phyloP scores from a whole-genome alignment of 805 yeast species.

The Yarrowia porcina region DNA sequence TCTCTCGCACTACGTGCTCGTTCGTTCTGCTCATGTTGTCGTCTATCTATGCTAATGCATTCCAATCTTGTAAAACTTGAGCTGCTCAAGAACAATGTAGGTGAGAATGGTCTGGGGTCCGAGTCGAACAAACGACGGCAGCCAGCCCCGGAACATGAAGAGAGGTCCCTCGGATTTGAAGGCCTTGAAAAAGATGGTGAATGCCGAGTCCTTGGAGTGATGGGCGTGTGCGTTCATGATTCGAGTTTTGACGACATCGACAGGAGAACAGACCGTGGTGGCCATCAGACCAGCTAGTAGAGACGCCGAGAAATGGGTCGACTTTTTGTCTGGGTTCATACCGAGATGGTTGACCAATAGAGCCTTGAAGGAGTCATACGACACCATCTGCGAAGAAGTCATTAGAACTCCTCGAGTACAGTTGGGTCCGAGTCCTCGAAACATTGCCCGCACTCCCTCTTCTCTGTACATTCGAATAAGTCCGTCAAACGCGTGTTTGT shows the following conservation, averaged over 20 bases:
- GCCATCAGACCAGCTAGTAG: slow-evolving; percentile 83
- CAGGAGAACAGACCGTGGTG: slow-evolving; percentile 89
- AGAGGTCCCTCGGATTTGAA: slow-evolving; percentile 67
- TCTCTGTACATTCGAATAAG: slow-evolving; percentile 53
- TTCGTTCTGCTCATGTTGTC: too few relatives aligned
- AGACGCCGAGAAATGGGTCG: slow-evolving; percentile 77
- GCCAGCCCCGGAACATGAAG: slow-evolving; percentile 88
- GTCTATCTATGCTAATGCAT: slow-evolving; percentile 18
- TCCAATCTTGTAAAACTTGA: slow-evolving; percentile 35
- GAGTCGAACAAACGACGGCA: slow-evolving; percentile 78
- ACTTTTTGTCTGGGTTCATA: slow-evolving; percentile 56
- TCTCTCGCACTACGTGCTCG: too few relatives aligned
- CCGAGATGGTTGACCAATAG: slow-evolving; percentile 50
- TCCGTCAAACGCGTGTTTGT: slow-evolving; percentile 77
- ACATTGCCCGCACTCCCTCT: slow-evolving; percentile 59
- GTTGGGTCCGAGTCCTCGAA: slow-evolving; percentile 76
- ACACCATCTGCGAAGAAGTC: slow-evolving; percentile 90
- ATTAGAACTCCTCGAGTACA: slow-evolving; percentile 75
- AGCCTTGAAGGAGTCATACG: slow-evolving; percentile 72
- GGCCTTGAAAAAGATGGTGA: slow-evolving; percentile 51
- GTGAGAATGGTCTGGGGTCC: slow-evolving; percentile 61
- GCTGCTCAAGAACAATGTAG: slow-evolving; percentile 42
- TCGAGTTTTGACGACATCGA: slow-evolving; percentile 84
- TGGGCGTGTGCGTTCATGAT: slow-evolving; percentile 62
- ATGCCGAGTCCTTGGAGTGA: slow-evolving; percentile 45